A percentile compares a stretch with the other conserved stretches of the same genome.
Conservation (phyloP, 106 monocot species). For the Dendrobium officinale region DNA sequence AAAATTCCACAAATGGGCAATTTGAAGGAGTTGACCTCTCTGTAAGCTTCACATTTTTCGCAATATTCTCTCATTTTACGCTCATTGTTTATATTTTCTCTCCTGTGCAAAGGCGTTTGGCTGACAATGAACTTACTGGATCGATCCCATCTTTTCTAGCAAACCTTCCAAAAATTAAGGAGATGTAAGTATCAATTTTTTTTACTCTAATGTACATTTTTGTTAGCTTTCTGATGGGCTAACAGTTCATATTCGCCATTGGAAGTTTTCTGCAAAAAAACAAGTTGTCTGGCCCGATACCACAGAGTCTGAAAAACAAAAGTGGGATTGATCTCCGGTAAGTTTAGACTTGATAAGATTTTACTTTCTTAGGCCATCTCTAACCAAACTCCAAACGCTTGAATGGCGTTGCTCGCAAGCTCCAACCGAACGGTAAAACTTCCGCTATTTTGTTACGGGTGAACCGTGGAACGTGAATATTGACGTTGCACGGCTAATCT, state of each 20-base stretch:
- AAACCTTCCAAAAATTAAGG: slow-evolving; percentile 28
- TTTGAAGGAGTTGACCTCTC: slow-evolving; percentile 27
- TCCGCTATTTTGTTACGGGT: too few species aligned
- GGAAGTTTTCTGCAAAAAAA: slow-evolving; percentile 32
- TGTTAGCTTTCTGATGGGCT: not conserved
- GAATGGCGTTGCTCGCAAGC: too few species aligned
- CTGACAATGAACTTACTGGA: slow-evolving; percentile 45
- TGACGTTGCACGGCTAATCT: too few species aligned
- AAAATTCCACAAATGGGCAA: slow-evolving; percentile 55
- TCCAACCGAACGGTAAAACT: too few species aligned
- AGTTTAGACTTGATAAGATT: not conserved
- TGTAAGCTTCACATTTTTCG: slow-evolving; percentile 39
- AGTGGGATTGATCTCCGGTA: slow-evolving; percentile 19
- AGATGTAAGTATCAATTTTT: slow-evolving; percentile 33
- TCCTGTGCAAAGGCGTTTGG: slow-evolving; percentile 32
- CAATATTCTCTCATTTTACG: not conserved
- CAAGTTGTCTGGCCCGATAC: slow-evolving; percentile 20
- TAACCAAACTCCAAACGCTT: too few species aligned
- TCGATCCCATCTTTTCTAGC: slow-evolving; percentile 36
- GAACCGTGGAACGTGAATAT: too few species aligned
- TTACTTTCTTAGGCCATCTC: not conserved
- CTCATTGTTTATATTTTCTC: not conserved
- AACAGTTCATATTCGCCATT: not conserved
- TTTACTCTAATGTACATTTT: not conserved
- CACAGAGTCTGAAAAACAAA: slow-evolving; percentile 23